Percentiles rank a stretch among this genome's conserved stretches.
These are phyloP conservation scores for Eutrema yunnanense DNA, from an alignment of 345 rosid genomes.

Conservation along the genomic window DNA sequence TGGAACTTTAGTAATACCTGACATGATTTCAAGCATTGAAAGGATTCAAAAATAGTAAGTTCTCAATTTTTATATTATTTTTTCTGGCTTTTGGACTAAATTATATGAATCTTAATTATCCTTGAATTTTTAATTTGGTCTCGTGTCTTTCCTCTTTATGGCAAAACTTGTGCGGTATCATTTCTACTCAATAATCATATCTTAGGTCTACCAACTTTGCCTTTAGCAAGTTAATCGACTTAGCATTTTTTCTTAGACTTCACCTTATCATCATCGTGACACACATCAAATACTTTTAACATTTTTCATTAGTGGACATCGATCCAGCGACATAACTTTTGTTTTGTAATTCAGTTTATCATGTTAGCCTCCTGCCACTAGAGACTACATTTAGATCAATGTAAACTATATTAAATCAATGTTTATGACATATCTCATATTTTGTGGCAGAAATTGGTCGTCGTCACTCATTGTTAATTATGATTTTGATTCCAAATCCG, in stretches of 20 bases:
- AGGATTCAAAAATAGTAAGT: slow-evolving; percentile 9
- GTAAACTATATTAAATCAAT: too few relatives aligned
- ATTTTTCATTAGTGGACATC: neutral
- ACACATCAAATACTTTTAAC: neutral
- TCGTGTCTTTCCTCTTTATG: slow-evolving; percentile 12
- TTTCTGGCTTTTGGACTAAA: slow-evolving; percentile 4
- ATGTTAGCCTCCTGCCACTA: too few relatives aligned
- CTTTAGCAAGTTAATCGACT: slow-evolving; percentile 1
- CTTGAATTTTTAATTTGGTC: neutral
- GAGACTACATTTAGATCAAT: too few relatives aligned
- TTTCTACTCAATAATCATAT: neutral
- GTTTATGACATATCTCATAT: too few relatives aligned
- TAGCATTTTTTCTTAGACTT: neutral
- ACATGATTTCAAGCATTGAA: slow-evolving; percentile 12
- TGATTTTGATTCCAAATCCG: neutral
- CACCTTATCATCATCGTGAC: neutral
- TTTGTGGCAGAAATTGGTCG: neutral
- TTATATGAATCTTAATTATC: slow-evolving; percentile 1
- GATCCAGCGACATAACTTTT: neutral
- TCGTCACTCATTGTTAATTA: neutral
- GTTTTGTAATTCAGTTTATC: neutral
- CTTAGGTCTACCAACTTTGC: slow-evolving; percentile 10
- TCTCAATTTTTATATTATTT: neutral
- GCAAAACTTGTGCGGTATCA: slow-evolving; percentile 18
- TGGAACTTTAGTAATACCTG: slow-evolving; percentile 16